These are phyloP conservation scores for Wickerhamiella spandovensis DNA, from an alignment of 805 yeast species.

Conservation along the genomic window DNA sequence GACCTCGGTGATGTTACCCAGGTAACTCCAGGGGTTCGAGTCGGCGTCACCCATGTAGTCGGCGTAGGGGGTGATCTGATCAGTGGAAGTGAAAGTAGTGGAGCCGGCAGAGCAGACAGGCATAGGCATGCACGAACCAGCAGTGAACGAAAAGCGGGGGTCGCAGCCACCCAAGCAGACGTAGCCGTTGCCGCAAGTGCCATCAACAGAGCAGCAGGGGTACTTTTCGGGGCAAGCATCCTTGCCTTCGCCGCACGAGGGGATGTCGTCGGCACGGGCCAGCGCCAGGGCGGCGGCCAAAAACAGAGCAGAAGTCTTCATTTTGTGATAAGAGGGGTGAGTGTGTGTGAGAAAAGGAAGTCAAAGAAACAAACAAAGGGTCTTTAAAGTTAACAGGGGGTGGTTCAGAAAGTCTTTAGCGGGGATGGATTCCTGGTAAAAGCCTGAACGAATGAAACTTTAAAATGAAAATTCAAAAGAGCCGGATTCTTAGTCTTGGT, in stretches of 20 bases:
- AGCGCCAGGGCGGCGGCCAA: constrained; percentile 3
- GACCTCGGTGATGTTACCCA: constrained; percentile 35
- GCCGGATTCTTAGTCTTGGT: neutral
- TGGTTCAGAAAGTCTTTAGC: neutral
- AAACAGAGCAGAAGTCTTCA: constrained; percentile 5
- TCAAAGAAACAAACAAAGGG: neutral
- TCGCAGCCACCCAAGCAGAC: constrained; percentile 84
- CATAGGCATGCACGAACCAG: constrained; percentile 71
- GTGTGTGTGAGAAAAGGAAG: neutral
- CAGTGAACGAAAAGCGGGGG: constrained; percentile 50
- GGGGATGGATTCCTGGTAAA: neutral
- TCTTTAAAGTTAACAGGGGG: neutral
- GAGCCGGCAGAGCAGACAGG: constrained; percentile 48
- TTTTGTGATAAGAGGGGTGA: neutral
- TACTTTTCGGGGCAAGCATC: constrained; percentile 51
- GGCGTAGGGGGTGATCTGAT: constrained; percentile 25
- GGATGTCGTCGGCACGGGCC: constrained; percentile 5
- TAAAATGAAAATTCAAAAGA: neutral
- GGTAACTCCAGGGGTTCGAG: constrained; percentile 55
- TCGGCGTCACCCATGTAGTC: constrained; percentile 59
- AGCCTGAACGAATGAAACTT: neutral
- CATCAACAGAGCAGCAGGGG: constrained; percentile 84
- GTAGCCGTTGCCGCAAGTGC: constrained; percentile 65
- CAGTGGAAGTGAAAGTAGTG: constrained; percentile 21
- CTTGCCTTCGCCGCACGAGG: constrained; percentile 17